Evolutionary conservation across 2,329 filamentous ascomycete species (phyloP), one percentile per base, ranked within the genome.

Genomic region (Alternaria sp.): DNA sequence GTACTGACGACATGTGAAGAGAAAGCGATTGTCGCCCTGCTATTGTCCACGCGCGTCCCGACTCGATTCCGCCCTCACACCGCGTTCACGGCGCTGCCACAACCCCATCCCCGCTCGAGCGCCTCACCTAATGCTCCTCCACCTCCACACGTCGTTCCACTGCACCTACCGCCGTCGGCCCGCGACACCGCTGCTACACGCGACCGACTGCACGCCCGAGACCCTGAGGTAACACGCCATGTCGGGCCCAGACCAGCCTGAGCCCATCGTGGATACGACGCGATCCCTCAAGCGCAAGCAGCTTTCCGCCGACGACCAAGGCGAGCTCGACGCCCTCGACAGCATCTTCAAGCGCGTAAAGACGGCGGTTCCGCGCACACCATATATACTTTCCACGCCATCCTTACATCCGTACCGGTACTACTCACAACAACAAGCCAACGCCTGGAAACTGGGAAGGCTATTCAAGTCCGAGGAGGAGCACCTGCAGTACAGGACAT

Each of bases 401-500:
- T 82, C 83, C 28, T 75, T 84, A 55, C 70, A 82, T 47, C 78
- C 79, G 5, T 84, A 82, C 67, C 77, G 78, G 57, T 81, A 84
- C 60, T 73, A 76, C 57, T 81, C 80, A n/a, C 74, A 75, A 36
- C 77, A 82, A 64, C 73, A 81, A 71, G 72, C 78, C 61, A 69
- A 76, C 60, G 74, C 75, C 61, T 85, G 82, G 82, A 80, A 80
- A 64, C 57, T 80, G 62, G 81, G 85, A 59, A 84, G 84, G 3
- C 84, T 87, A 5, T 90, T 89, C 76, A 77, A 80, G 54, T 77
- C 77, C 17, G 80, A 85, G 66, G 88, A 90, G 76, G 84, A 88
- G 70, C 81, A 84, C 69, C 80, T 88, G 56, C 88, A 90, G 73
- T 90, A 90, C 75, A 83, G 88, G 81, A 89, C 87, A 61, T 89